Conservation (phyloP, 2,329 filamentous ascomycete genomes). For the Ustulina deusta region DNA sequence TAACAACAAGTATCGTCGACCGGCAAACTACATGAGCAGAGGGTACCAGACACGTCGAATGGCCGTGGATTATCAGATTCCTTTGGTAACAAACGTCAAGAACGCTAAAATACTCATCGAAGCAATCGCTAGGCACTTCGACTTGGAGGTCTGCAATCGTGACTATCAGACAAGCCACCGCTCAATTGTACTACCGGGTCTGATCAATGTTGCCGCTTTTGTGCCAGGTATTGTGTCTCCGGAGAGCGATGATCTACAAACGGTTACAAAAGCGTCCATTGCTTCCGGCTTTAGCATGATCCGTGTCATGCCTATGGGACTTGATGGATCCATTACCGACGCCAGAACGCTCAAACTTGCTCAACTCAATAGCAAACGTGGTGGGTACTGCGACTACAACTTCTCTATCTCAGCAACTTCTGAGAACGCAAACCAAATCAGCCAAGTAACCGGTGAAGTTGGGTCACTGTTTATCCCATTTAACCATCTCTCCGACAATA, state of each 20-base stretch:
- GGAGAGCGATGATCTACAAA: slow-evolving; percentile 75
- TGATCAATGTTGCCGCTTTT: slow-evolving; percentile 84
- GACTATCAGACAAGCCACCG: slow-evolving; percentile 94
- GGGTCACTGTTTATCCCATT: slow-evolving; percentile 86
- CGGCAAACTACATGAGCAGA: slow-evolving; percentile 98
- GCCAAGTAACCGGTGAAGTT: slow-evolving; percentile 77
- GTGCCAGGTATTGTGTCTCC: slow-evolving; percentile 77
- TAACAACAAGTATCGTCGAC: slow-evolving; percentile 94
- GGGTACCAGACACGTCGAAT: slow-evolving; percentile 96
- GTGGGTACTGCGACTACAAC: slow-evolving; percentile 82
- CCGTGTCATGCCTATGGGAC: slow-evolving; percentile 79
- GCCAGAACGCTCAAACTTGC: slow-evolving; percentile 76
- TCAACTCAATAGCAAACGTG: slow-evolving; percentile 75
- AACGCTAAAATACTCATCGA: slow-evolving; percentile 98
- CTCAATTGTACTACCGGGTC: slow-evolving; percentile 77
- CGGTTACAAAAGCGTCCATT: slow-evolving; percentile 78
- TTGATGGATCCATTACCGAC: slow-evolving; percentile 79
- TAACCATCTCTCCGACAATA: slow-evolving; percentile 83
- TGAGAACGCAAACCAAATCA: slow-evolving; percentile 79
- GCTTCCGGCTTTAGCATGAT: slow-evolving; percentile 84
- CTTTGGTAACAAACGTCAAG: slow-evolving; percentile 98
- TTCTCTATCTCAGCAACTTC: slow-evolving; percentile 81
- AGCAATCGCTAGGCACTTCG: slow-evolving; percentile 89
- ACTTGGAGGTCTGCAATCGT: slow-evolving; percentile 82
- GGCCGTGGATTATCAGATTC: slow-evolving; percentile 97